Evolutionary conservation across 805 yeast species (phyloP).

Genomic region (Scheffersomyces coipomensis): DNA sequence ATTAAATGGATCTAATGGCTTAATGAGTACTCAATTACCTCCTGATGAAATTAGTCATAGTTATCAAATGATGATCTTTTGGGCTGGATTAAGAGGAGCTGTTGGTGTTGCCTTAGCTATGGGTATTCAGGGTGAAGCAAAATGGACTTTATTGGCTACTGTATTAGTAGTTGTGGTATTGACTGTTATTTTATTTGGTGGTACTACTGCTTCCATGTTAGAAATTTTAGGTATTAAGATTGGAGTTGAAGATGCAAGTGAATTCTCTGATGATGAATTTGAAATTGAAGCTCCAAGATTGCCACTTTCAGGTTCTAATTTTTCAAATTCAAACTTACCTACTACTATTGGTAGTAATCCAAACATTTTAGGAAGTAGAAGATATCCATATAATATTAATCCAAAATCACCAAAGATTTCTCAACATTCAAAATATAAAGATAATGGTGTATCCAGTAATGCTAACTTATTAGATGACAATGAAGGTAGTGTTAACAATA

Average conservation of each 20-base stretch:
- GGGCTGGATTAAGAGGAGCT: conserved; percentile 99
- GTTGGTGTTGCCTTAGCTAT: conserved; percentile 99
- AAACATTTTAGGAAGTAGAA: conserved; percentile 14
- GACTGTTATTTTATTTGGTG: conserved; percentile 95
- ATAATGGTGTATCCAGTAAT: conserved; percentile 17
- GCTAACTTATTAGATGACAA: conserved; percentile 7
- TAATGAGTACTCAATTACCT: conserved; percentile 32
- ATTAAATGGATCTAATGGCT: conserved; percentile 6
- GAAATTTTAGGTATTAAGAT: conserved; percentile 91
- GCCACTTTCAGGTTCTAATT: conserved; percentile 10
- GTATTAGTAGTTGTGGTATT: conserved; percentile 94
- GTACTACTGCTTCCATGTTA: conserved; percentile 97
- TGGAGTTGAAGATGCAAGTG: conserved; percentile 76
- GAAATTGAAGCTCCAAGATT: conserved; percentile 76
- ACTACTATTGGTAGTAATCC: neutral
- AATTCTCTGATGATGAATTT: conserved; percentile 89
- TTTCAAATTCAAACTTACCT: neutral
- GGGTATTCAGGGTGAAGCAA: conserved; percentile 94
- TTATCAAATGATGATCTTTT: conserved; percentile 97
- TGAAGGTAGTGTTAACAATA: neutral
- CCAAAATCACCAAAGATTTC: conserved; percentile 8
- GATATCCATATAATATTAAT: conserved; percentile 8
- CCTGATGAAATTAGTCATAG: conserved; percentile 92
- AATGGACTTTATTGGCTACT: conserved; percentile 85
- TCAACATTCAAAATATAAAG: conserved; percentile 2